Base-by-base conservation (phyloP, 2,329 filamentous ascomycete species). In the Fusarium veterinarium region DNA sequence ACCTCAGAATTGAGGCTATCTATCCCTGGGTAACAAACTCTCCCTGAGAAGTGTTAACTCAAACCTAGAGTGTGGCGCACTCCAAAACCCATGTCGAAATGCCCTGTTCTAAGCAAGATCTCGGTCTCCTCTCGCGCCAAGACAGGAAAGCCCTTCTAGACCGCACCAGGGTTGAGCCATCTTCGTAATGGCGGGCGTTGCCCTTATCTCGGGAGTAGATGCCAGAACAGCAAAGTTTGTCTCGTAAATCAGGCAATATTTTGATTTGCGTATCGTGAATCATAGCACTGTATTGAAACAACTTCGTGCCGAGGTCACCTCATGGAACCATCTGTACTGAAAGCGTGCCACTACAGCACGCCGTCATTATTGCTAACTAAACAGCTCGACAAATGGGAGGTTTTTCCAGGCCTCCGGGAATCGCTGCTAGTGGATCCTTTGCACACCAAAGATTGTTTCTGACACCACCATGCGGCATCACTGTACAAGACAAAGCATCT, bases 381-480 rank as follows among this genome's bases (percentile, higher is more conserved):
- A 33, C 53, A 67, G 56, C 58, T 51, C 30, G 70, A 61, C 78
- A 77, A 80, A 79, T 79, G 61, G 71, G 78, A 74, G 72, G 66
- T 57, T 78, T 74, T 79, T 71, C 77, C 77, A 79, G 69, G 65
- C 74, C 63, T 77, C 71, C 77, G 77, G 72, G 44, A 64, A 67
- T 69, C 60, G 64, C 65, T 72, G 68, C 65, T 71, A 64, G 74
- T 77, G 74, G 76, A 75, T 67, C 71, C 61, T 62, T 64, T 56
- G 64, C 71, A 75, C 69, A 73, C 73, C 77, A 79, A 76, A 76
- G 71, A 80, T 78, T 71, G 76, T 74, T 78, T 75, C 68, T 62
- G 72, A 74, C 76, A 76, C 71, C 72, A 64, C 63, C 58, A 67
- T 70, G 61, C 59, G 56, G 53, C 65, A 55, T 76, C 56, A 19